Base-by-base conservation (phyloP, 352 stramenopile genomes). In the Plasmopara muralis region DNA sequence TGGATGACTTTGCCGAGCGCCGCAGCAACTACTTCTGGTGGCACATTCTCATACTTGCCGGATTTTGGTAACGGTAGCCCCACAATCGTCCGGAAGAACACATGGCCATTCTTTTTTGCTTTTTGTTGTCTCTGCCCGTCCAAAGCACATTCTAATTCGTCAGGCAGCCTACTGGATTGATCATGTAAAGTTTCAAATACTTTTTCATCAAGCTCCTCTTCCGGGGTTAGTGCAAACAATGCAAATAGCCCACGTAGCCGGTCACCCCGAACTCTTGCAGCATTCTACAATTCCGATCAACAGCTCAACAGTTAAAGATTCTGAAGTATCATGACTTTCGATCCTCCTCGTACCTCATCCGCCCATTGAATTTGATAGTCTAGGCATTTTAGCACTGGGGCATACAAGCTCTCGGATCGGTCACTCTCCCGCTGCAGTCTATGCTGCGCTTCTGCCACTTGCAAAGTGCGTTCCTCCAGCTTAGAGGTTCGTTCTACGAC, bases 1-100 rank as follows among this genome's bases (percentile, higher is more conserved):
- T 93, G 82, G 50, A 90, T 88, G 4, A 88, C 54, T 45, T 89
- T 87, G 8, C 82, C 77, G 9, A 93, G 46, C 4, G 72, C 82
- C 2, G 73, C 82, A 13, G 82, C 62, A 14, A 86, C 80, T 9
- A 93, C 81, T 57, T 90, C 80, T 7, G 77, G 74, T 29, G 82
- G 82, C 39, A 93, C 64, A 25, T 74, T 68, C n/a, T 77, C 79
- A 47, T 75, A 93, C 16, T 74, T 66, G 9, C 79, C 83, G 4
- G 77, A 90, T 25, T 85, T 76, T 3, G 83, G 83, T 20, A 93
- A 43, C 31, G 83, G 83, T 10, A 93, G 61, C 30, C 67, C 66
- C 9, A 65, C 61, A 62, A 93, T 89, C 13, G 80, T 82, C 14
- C 80, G 68, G 44, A 83, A 89, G 49, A 77, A 84, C 37, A 67